These are phyloP conservation scores for Ramalina intermedia DNA, from an alignment of 495 filamentous ascomycete species.

Conservation along the genomic window DNA sequence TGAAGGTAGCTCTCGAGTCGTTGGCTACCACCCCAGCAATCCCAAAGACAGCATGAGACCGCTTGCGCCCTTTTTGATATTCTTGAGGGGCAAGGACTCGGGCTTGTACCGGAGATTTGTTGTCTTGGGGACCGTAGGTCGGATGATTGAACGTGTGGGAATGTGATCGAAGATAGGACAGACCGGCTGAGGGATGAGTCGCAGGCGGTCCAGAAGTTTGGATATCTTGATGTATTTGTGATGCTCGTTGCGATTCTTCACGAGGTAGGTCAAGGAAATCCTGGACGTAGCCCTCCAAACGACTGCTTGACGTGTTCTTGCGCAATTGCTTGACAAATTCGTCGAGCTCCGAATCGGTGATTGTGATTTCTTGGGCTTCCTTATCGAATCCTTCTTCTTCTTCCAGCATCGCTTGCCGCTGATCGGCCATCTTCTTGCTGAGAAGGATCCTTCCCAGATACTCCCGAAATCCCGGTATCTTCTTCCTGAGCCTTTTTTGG, in stretches of 20 bases:
- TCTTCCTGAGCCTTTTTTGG: conserved; percentile 41
- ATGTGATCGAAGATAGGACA: conserved; percentile 67
- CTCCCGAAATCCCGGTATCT: conserved; percentile 44
- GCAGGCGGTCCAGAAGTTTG: conserved; percentile 50
- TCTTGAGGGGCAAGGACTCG: conserved; percentile 39
- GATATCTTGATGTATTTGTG: conserved; percentile 25
- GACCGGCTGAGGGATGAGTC: conserved; percentile 84
- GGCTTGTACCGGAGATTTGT: conserved; percentile 47
- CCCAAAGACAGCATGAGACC: conserved; percentile 26
- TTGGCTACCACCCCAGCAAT: conserved; percentile 36
- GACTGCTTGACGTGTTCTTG: conserved; percentile 24
- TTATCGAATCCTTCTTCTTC: conserved; percentile 31
- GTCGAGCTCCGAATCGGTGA: conserved; percentile 44
- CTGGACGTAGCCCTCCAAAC: conserved; percentile 30
- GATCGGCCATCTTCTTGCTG: conserved; percentile 28
- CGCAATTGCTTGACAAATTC: conserved; percentile 47
- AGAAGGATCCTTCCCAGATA: conserved; percentile 37
- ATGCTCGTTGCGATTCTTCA: neutral
- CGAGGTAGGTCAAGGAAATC: conserved; percentile 36
- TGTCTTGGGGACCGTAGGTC: conserved; percentile 57
- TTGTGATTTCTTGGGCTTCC: conserved; percentile 16
- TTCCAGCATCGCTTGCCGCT: conserved; percentile 30
- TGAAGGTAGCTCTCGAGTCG: conserved; percentile 18
- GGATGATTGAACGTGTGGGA: conserved; percentile 67
- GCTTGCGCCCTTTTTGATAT: conserved; percentile 18